Percentiles rank a stretch among this genome's conserved stretches.
Conservation (phyloP, 371 early-diverging fungal genomes). For the Mortierella sp. region DNA sequence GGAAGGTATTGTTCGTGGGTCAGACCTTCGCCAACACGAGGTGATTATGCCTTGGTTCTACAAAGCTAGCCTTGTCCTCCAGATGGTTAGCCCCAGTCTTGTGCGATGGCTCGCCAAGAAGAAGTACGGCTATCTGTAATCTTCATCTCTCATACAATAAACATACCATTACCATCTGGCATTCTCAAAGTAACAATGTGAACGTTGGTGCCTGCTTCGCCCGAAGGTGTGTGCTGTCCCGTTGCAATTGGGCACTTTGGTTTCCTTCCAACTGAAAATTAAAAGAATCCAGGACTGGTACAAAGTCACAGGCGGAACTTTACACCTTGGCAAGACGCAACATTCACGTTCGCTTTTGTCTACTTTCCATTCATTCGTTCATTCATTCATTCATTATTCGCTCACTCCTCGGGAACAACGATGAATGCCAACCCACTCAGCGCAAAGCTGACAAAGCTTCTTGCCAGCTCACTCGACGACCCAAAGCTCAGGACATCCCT, state of each 20-base stretch:
- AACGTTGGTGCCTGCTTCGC: background rate
- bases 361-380: background rate
- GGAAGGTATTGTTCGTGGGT: slow-evolving; percentile 70
- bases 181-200: background rate
- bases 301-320: background rate
- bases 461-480: slow-evolving; percentile 71
- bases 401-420: background rate
- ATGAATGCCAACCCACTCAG: slow-evolving; percentile 62
- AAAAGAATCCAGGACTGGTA: background rate
- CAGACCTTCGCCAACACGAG: slow-evolving; percentile 70
- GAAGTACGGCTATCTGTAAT: slow-evolving; percentile 69
- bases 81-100: slow-evolving; percentile 70
- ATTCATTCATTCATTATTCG: background rate
- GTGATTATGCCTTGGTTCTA: slow-evolving; percentile 78
- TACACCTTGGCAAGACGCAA: background rate
- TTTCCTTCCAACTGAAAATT: background rate
- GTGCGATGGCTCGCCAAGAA: slow-evolving; percentile 79
- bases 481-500: slow-evolving; percentile 73
- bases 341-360: background rate
- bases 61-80: slow-evolving; percentile 64
- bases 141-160: background rate
- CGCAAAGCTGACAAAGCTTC: slow-evolving; percentile 70
- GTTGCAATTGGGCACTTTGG: background rate
- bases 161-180: background rate
- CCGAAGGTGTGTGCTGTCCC: slow-evolving; percentile 3